A percentile compares a stretch with the other conserved stretches of the same genome.
Evolutionary conservation across 495 filamentous ascomycete genomes (phyloP).

Genomic region (Daldinia childiae): DNA sequence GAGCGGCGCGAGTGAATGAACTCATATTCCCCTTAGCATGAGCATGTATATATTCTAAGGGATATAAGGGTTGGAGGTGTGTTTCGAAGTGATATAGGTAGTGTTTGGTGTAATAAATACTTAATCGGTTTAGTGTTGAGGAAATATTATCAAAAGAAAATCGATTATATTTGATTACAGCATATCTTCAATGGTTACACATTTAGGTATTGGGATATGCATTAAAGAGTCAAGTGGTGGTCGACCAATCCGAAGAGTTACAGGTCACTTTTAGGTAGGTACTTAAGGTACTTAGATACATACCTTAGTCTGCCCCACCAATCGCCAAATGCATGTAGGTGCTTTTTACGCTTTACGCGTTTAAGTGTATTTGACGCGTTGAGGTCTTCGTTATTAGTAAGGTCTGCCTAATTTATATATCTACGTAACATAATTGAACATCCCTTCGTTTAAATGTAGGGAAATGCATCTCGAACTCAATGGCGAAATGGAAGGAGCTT

Average conservation of each 20-base stretch:
- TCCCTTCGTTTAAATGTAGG: conserved; percentile 1
- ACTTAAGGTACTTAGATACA: not conserved
- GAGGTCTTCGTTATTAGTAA: conserved; percentile 1
- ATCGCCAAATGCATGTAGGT: not conserved
- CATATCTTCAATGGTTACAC: not conserved
- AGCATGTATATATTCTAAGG: not conserved
- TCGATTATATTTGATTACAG: not conserved
- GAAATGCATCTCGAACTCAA: conserved; percentile 48
- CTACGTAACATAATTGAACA: conserved; percentile 36
- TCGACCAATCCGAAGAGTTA: too few relatives aligned
- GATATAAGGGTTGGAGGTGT: not conserved
- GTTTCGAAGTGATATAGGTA: not conserved
- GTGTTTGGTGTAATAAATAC: not conserved
- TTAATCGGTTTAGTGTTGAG: not conserved
- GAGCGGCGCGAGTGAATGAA: conserved; percentile 34
- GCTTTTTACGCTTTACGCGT: conserved; percentile 40
- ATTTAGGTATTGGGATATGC: not conserved
- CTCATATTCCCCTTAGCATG: conserved; percentile 27
- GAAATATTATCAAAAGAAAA: not conserved
- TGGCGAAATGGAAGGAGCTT: conserved; percentile 67
- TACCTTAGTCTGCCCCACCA: conserved; percentile 14
- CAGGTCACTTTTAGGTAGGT: too few relatives aligned
- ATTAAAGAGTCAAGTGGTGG: not conserved
- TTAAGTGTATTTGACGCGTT: conserved; percentile 40
- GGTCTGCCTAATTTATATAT: conserved; percentile 18